These are phyloP conservation scores for Xylariaceae sp. DNA, from an alignment of 2,329 filamentous ascomycete species.

Conservation along the genomic window DNA sequence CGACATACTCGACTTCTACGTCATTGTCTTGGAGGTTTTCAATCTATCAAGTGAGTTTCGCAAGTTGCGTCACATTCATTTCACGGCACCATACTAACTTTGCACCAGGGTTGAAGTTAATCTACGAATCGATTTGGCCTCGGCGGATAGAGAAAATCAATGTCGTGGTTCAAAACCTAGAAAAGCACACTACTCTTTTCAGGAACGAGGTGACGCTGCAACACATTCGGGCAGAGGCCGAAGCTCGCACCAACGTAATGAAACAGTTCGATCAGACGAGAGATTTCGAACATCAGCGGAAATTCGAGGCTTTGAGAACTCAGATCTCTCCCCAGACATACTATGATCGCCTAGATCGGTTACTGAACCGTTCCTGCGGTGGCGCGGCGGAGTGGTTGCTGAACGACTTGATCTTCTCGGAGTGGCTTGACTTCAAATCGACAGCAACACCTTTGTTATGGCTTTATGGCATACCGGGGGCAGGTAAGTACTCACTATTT, in stretches of 20 bases:
- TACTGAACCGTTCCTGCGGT: conserved; percentile 4
- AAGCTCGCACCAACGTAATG: conserved; percentile 10
- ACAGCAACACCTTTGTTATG: conserved; percentile 14
- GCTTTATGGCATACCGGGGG: conserved; percentile 24
- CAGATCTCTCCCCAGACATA: conserved; percentile 13
- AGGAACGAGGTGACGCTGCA: conserved; percentile 13
- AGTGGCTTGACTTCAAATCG: conserved; percentile 15
- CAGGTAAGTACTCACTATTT: too few relatives aligned
- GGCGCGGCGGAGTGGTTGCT: conserved; percentile 14
- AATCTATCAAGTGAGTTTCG: neutral
- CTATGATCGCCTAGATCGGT: conserved; percentile 9
- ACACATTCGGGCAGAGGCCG: conserved; percentile 17
- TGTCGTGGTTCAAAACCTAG: neutral
- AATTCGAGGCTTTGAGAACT: conserved; percentile 13
- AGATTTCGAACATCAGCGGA: conserved; percentile 5
- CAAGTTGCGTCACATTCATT: too few relatives aligned
- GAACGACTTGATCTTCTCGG: conserved; percentile 9
- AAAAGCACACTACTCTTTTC: conserved; percentile 14
- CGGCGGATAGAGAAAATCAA: neutral
- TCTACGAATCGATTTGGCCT: conserved; percentile 2
- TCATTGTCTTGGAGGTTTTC: neutral
- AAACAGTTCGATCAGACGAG: conserved; percentile 6
- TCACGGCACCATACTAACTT: neutral
- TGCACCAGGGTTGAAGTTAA: neutral
- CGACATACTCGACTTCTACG: conserved; percentile 5